phyloP scores from a whole-genome alignment of 1,284 basidiomycete species.

The Ganoderma boninense region DNA sequence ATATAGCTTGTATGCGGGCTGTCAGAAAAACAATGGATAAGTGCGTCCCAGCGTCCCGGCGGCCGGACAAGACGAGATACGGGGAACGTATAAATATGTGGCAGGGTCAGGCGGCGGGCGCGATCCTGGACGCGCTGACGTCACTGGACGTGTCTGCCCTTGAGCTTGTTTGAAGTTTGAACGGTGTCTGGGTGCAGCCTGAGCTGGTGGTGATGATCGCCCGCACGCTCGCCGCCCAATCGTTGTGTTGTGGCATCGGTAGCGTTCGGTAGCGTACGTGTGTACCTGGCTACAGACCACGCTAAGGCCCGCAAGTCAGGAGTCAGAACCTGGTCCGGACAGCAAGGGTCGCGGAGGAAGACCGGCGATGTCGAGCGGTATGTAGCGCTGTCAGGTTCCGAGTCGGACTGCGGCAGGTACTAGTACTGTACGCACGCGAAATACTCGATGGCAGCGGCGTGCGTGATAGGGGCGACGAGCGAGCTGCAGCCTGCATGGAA shows the following conservation, averaged over 20 bases:
- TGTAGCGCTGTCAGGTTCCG: too few relatives aligned
- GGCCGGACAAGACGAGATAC: not conserved
- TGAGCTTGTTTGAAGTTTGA: not conserved
- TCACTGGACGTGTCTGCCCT: not conserved
- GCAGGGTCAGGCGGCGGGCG: not conserved
- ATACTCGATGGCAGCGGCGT: conserved; percentile 12
- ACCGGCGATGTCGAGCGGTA: not conserved
- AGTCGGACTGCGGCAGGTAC: not conserved
- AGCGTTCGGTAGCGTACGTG: not conserved
- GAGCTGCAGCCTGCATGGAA: not conserved
- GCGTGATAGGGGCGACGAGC: not conserved
- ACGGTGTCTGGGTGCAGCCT: too few relatives aligned
- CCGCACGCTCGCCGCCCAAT: not conserved
- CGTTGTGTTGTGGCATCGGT: too few relatives aligned
- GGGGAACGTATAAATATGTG: not conserved
- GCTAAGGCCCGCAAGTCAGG: not conserved
- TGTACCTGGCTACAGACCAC: not conserved
- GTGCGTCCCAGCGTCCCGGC: not conserved
- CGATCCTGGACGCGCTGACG: not conserved
- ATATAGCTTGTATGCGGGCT: not conserved
- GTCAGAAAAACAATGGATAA: not conserved
- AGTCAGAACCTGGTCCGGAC: too few relatives aligned
- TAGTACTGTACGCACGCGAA: not conserved
- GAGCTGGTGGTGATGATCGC: not conserved
- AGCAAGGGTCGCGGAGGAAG: not conserved